Base-by-base conservation (phyloP, 2,329 filamentous ascomycete species). In the Apiospora arundinis region DNA sequence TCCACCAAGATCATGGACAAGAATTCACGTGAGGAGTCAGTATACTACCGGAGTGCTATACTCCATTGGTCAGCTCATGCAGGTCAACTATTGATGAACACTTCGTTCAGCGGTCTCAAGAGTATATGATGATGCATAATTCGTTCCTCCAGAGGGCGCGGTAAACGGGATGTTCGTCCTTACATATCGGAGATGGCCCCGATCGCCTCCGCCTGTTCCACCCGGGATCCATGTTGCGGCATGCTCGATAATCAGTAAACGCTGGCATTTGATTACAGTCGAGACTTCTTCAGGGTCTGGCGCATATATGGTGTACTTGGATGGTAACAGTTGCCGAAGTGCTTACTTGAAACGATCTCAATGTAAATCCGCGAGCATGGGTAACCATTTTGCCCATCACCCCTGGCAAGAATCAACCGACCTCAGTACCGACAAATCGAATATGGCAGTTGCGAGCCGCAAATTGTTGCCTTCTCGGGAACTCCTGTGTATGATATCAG, bases 131-230 rank as follows among this genome's bases (percentile, higher is more conserved):
- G 6, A 18, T 21, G 18, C 28, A 18, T 60, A 28, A 37, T 63
- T 63, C 56, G 56, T 40, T 63, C 3, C 32, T 37, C 32, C 21
- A 63, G 21, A 63, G 32, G n/a, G 28, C 56, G 56, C 56, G 56
- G 56, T 18, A 63, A 63, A 63, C 56, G 32, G 56, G 28, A 63
- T 63, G 18, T 40, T n/a, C 56, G 21, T 37, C 56, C 56, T 16
- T 63, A 63, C 56, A 63, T 40, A 63, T 63, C 56, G 56, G 32
- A 40, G 56, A 63, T 40, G 56, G 56, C 56, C 56, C 56, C 56
- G 28, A 40, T 63, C 56, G 56, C 56, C 18, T 63, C 56, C 52
- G 52, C 52, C 28, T 37, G 52, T 60, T 28, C 52, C 32, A 40
- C 32, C 32, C 56, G 56, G 40, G 37, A 40, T 40, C 56, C 56